These are phyloP conservation scores for Arachnopeziza araneosa DNA, from an alignment of 2,329 filamentous ascomycete genomes.

Conservation along the genomic window DNA sequence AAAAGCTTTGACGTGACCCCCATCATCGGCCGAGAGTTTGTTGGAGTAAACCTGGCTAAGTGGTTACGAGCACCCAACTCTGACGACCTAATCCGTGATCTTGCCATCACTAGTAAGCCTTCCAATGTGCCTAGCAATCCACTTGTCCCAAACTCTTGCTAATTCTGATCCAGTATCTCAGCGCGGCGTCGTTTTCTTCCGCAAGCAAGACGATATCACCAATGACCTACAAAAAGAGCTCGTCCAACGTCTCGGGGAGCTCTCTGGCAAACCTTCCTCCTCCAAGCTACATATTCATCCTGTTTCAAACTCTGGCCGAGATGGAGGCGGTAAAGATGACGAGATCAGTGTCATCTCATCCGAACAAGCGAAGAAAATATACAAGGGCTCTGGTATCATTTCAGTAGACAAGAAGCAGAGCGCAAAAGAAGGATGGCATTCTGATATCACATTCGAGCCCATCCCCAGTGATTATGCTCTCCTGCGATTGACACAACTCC, in stretches of 20 bases:
- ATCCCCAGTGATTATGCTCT: slow-evolving; percentile 58
- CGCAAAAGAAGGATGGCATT: slow-evolving; percentile 49
- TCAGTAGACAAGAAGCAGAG: slow-evolving; percentile 39
- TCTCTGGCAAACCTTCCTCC: slow-evolving; percentile 49
- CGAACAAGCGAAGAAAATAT: slow-evolving; percentile 46
- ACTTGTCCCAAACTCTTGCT: too few species aligned
- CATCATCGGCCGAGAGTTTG: slow-evolving; percentile 41
- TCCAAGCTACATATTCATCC: slow-evolving; percentile 58
- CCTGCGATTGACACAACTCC: slow-evolving; percentile 24
- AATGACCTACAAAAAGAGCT: slow-evolving; percentile 62
- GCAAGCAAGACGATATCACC: slow-evolving; percentile 54
- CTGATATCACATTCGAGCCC: slow-evolving; percentile 61
- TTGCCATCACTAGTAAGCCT: slow-evolving; percentile 40
- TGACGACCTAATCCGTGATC: slow-evolving; percentile 42
- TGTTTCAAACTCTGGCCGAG: slow-evolving; percentile 46
- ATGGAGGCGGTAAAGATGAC: slow-evolving; percentile 49
- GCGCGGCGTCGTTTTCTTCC: slow-evolving; percentile 66
- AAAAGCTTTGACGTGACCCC: slow-evolving; percentile 38
- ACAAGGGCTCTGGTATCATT: slow-evolving; percentile 36
- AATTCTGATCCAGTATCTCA: slow-evolving; percentile 50
- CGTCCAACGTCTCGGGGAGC: slow-evolving; percentile 52
- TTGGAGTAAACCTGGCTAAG: slow-evolving; percentile 38
- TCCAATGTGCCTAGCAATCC: too few species aligned
- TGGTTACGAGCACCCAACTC: slow-evolving; percentile 41
- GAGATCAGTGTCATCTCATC: slow-evolving; percentile 62